phyloP scores from a whole-genome alignment of 73 alveolate species.

The Diophrys sp. region DNA sequence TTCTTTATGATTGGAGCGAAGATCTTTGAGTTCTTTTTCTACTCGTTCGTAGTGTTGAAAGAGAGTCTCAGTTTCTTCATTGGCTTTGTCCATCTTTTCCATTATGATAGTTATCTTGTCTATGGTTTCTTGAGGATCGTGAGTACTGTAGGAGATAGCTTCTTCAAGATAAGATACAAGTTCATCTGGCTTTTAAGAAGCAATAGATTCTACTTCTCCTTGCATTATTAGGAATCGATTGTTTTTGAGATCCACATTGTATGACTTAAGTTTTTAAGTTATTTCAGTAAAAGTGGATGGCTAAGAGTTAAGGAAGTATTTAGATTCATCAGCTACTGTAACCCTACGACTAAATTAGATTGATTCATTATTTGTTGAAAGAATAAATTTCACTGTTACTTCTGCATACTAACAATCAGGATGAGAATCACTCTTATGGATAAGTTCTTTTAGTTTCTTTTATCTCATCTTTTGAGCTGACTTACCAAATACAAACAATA shows the following conservation, averaged over 20 bases:
- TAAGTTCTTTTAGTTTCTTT: conserved; percentile 67
- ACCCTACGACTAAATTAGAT: conserved; percentile 41
- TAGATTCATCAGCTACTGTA: no score
- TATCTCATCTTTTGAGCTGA: conserved; percentile 81
- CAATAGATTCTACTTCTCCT: conserved; percentile 93
- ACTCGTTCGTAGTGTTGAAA: no score
- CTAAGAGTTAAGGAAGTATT: conserved; percentile 66
- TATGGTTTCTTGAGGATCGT: conserved; percentile 47
- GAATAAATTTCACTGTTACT: conserved; percentile 69
- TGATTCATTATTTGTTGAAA: conserved; percentile 69
- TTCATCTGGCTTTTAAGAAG: conserved; percentile 89
- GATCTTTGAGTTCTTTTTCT: no score
- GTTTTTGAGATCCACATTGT: conserved; percentile 92
- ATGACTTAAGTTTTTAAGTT: conserved; percentile 52
- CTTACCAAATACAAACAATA: conserved; percentile 82
- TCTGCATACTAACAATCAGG: no score
- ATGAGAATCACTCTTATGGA: conserved; percentile 47
- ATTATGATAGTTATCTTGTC: conserved; percentile 55
- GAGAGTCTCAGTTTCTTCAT: conserved; percentile 66
- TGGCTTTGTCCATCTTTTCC: conserved; percentile 68
- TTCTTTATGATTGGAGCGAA: no score
- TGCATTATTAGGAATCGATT: conserved; percentile 90
- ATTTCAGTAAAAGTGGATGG: conserved; percentile 75
- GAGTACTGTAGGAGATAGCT: conserved; percentile 66
- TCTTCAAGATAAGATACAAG: conserved; percentile 68